A percentile compares a stretch with the other conserved stretches of the same genome.
These are phyloP conservation scores for Fusarium pseudocircinatum DNA, from an alignment of 2,329 filamentous ascomycete genomes.

Conservation along the genomic window DNA sequence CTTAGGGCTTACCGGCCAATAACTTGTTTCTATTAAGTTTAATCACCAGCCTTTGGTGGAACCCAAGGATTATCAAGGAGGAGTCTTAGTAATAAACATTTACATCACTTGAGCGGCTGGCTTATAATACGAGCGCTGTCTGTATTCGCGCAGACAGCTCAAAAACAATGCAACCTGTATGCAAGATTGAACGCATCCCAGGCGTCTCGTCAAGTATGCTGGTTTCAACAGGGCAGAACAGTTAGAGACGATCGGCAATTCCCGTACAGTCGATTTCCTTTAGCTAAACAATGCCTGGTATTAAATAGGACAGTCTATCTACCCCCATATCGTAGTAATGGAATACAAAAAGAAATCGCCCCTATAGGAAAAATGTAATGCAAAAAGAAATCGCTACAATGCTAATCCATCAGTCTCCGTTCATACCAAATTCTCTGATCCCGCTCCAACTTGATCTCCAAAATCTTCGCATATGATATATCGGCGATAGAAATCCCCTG, in stretches of 20 bases:
- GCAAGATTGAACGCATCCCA: no score
- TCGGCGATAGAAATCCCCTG: background rate
- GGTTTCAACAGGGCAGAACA: background rate
- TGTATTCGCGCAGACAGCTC: background rate
- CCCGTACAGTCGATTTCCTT: background rate
- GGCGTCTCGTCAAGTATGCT: fast-evolving
- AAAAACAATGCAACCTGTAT: no score
- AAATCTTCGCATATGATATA: constrained; percentile 2
- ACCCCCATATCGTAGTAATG: no score
- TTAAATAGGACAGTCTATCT: background rate
- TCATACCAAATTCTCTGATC: background rate
- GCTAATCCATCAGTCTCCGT: background rate
- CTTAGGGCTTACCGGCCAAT: fast-evolving
- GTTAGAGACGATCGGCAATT: background rate
- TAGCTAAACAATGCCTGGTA: no score
- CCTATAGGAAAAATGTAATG: background rate
- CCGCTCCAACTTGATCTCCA: background rate
- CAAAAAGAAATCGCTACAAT: background rate
- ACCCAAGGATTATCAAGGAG: no score
- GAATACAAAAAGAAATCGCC: background rate
- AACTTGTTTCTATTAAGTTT: background rate
- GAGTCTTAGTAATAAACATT: fast-evolving
- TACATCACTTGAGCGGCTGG: background rate
- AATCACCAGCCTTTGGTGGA: no score
- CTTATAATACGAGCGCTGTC: fast-evolving